A percentile compares a stretch with the other conserved stretches of the same genome.
These are phyloP conservation scores for Calendula officinalis DNA, from an alignment of 129 eudicot species.

Conservation along the genomic window DNA sequence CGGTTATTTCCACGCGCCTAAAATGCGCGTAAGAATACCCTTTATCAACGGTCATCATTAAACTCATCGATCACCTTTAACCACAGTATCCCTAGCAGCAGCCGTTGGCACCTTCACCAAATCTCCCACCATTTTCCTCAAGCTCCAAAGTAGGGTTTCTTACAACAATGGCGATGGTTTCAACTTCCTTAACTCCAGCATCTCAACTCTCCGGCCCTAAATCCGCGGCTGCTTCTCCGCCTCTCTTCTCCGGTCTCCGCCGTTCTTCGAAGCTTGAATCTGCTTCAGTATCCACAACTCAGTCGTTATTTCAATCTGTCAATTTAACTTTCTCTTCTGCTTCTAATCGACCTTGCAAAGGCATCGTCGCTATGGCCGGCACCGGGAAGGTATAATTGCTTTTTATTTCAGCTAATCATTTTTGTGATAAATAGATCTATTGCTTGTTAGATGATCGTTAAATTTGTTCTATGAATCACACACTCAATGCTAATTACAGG, in stretches of 20 bases:
- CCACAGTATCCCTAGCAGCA: conserved; percentile 13
- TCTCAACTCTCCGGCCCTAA: conserved; percentile 44
- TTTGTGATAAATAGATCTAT: too few relatives aligned
- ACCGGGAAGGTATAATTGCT: conserved; percentile 68
- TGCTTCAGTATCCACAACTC: conserved; percentile 42
- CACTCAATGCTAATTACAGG: too few relatives aligned
- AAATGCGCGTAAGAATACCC: not conserved
- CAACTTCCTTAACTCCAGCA: conserved; percentile 29
- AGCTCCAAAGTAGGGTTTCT: conserved; percentile 6
- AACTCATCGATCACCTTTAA: conserved; percentile 32
- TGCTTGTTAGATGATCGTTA: too few relatives aligned
- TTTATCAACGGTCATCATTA: conserved; percentile 12
- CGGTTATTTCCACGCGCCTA: conserved; percentile 19
- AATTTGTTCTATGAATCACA: too few relatives aligned
- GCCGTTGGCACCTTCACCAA: conserved; percentile 13
- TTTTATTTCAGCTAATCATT: not conserved
- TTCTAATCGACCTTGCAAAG: conserved; percentile 42
- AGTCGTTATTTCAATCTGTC: conserved; percentile 58
- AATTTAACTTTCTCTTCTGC: conserved; percentile 43
- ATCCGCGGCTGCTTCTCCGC: conserved; percentile 36
- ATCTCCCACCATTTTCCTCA: conserved; percentile 8
- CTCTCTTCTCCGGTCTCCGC: conserved; percentile 48
- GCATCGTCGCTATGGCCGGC: conserved; percentile 90
- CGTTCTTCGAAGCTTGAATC: conserved; percentile 49
- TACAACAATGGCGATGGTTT: conserved; percentile 44